These are phyloP conservation scores for Zoysia matrella DNA, from an alignment of 202 grass and related monocot species.

Conservation along the genomic window DNA sequence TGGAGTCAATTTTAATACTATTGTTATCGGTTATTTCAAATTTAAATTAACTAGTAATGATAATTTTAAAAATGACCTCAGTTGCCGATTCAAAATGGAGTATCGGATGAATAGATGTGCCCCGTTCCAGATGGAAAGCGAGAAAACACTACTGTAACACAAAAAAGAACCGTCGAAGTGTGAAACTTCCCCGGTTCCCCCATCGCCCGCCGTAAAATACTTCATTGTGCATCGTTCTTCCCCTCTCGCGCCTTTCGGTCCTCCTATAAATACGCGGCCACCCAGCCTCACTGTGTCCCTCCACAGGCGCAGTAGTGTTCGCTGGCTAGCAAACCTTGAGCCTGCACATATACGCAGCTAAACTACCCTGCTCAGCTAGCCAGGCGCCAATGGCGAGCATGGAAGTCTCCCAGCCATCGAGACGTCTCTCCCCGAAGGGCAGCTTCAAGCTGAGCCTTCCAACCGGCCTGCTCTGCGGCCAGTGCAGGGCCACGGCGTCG, in stretches of 20 bases:
- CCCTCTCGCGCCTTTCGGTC: neutral
- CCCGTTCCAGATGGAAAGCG: conserved; percentile 33
- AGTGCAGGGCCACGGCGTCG: conserved; percentile 43
- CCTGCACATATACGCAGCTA: too few species aligned
- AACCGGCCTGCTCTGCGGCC: conserved; percentile 47
- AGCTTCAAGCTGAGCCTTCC: conserved; percentile 74
- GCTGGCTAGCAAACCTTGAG: too few species aligned
- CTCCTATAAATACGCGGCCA: conserved; percentile 22
- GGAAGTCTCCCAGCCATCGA: conserved; percentile 50
- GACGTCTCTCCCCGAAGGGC: conserved; percentile 46
- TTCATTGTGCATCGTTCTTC: neutral
- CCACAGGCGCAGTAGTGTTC: conserved; percentile 5
- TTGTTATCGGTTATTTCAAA: too few species aligned
- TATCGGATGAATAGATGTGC: conserved; percentile 6
- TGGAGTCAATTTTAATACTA: too few species aligned
- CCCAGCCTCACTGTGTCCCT: neutral
- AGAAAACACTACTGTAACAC: neutral
- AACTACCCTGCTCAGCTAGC: too few species aligned
- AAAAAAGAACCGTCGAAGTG: neutral
- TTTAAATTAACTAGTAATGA: too few species aligned
- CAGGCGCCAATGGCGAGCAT: too few species aligned
- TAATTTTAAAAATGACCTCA: too few species aligned
- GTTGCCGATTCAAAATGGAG: neutral
- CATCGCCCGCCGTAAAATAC: conserved; percentile 15
- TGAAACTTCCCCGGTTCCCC: conserved; percentile 47